phyloP scores from a whole-genome alignment of 1,139 yeast species.

The Yamadazyma triangularis region DNA sequence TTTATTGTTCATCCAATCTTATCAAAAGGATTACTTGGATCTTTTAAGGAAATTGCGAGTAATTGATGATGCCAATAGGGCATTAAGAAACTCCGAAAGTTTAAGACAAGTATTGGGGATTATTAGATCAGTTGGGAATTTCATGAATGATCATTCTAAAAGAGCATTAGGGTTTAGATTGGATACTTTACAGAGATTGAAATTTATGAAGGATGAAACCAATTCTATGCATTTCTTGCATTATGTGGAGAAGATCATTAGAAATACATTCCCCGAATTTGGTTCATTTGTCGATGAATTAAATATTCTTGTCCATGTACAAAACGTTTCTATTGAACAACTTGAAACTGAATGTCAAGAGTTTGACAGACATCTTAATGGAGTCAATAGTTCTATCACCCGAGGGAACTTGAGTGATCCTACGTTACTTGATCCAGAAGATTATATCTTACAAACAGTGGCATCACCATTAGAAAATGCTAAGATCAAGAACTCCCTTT shows the following conservation, averaged over 20 bases:
- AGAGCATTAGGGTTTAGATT: conserved; percentile 82
- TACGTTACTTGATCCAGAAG: conserved; percentile 70
- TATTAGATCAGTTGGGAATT: conserved; percentile 83
- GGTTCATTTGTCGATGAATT: conserved; percentile 78
- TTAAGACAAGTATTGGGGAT: conserved; percentile 67
- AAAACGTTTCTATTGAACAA: conserved; percentile 74
- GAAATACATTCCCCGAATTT: conserved; percentile 73
- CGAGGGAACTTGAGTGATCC: conserved; percentile 75
- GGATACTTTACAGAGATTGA: conserved; percentile 76
- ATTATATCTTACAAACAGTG: conserved; percentile 49
- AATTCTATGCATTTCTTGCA: conserved; percentile 81
- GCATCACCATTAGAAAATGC: conserved; percentile 59
- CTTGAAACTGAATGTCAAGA: conserved; percentile 68
- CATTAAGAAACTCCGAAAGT: conserved; percentile 58
- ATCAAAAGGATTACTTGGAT: conserved; percentile 71
- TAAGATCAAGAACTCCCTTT: conserved; percentile 49
- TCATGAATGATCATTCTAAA: conserved; percentile 81
- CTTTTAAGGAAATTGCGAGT: conserved; percentile 56
- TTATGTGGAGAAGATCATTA: conserved; percentile 75
- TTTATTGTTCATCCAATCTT: conserved; percentile 60
- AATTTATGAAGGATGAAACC: conserved; percentile 78
- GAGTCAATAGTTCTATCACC: conserved; percentile 52
- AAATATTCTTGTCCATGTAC: conserved; percentile 52
- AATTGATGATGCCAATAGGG: conserved; percentile 63
- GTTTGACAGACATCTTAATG: conserved; percentile 49